Base-by-base conservation (phyloP, 345 rosid species). In the Physaria fendleri region DNA sequence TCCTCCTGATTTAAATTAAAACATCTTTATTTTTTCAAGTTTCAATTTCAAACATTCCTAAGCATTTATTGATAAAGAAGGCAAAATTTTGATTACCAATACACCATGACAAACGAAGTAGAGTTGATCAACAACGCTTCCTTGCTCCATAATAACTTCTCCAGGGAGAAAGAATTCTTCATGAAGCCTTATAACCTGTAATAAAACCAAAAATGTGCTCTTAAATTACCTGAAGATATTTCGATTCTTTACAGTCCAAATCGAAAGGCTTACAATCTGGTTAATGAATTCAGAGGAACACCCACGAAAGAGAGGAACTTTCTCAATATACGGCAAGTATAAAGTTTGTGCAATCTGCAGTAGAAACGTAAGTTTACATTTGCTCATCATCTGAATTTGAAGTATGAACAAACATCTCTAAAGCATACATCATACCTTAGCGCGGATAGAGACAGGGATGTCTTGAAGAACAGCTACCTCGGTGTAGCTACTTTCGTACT, bases 121-220 rank as follows among this genome's bases (percentile, higher is more conserved):
- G 25, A 90, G 81, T 44, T 90, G 95, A 77, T 90, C 95, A 9
- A 76, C 79, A 20, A 60, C 64, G 0, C 79, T 77, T 61, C 88
- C 97, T 53, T 87, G 81, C 64, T 87, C 94, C 69, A 79, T 76
- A 17, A 87, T 74, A 49, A 83, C 84, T 74, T 90, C 94, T 25
- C 97, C 88, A 2, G 94, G 94, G 17, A 87, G 87, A 40, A 87
- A 87, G 32, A 78, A 77, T 23, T 87, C 97, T 49, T 90, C 94
- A 24, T 78, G 85, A 5, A 83, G 88, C 61, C 71, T 78, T 15
- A 69, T 77, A 56, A 85, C 90, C 95, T 90, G 75, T 44, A 41
- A 16, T 17, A 20, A 25, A 32, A 39, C 30, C 25, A 54, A 12
- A 52, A 56, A 12, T 14, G 38, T 5, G 32, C 20, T 22, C 3